Evolutionary conservation across 441 rosid genomes (phyloP).

Genomic region (Gossypium davidsonii): DNA sequence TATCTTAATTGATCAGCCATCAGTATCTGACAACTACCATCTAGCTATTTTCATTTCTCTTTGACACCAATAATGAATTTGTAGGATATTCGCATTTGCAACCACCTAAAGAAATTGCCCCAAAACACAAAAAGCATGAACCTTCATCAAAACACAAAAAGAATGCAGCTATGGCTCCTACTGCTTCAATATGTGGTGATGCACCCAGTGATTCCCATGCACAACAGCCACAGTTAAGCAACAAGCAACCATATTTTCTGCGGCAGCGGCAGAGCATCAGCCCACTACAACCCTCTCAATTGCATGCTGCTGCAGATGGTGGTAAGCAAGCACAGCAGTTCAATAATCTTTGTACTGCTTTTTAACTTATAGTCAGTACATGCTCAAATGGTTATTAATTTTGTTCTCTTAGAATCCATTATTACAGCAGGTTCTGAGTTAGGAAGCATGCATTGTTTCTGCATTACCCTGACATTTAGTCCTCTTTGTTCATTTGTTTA

Average conservation of each 20-base stretch:
- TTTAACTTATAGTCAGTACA: background rate
- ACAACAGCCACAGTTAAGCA: constrained; percentile 10
- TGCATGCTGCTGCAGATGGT: constrained; percentile 9
- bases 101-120: background rate
- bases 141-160: constrained; percentile 2
- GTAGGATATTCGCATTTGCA: constrained; percentile 6
- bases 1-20: background rate
- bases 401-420: background rate
- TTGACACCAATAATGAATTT: background rate
- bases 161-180: background rate
- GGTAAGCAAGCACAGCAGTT: background rate
- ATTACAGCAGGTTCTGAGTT: background rate
- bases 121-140: background rate
- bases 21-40: background rate
- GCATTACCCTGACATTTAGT: background rate
- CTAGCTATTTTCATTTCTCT: constrained; percentile 1
- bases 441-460: background rate
- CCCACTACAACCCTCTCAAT: constrained; percentile 2
- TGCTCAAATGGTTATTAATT: background rate
- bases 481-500: background rate
- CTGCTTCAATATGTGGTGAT: background rate
- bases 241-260: constrained; percentile 7
- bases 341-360: background rate
- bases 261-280: constrained; percentile 5
- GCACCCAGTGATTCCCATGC: constrained; percentile 3